These are phyloP conservation scores for Coffea canephora DNA, from an alignment of 257 asterid species.

Conservation along the genomic window DNA sequence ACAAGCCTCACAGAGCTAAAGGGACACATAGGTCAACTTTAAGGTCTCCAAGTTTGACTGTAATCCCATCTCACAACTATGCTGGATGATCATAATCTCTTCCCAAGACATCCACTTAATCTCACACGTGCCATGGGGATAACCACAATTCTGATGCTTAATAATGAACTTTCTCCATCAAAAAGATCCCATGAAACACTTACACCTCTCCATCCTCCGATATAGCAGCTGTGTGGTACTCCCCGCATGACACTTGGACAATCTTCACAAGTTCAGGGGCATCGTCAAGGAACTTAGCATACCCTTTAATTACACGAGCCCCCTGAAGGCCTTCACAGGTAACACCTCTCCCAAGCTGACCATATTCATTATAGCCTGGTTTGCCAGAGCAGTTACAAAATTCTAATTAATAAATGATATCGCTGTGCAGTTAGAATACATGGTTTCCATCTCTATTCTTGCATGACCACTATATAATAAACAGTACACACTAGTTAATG, in stretches of 20 bases:
- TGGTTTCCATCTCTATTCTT: constrained; percentile 27
- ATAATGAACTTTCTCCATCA: constrained; percentile 35
- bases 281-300: constrained; percentile 88
- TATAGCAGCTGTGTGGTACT: constrained; percentile 82
- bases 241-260: constrained; percentile 88
- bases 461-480: constrained; percentile 4
- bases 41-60: constrained; percentile 8
- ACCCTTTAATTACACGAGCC: constrained; percentile 75
- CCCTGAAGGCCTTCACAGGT: constrained; percentile 95
- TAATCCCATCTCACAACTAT: constrained; percentile 13
- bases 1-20: constrained; percentile 8
- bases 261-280: constrained; percentile 96
- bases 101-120: constrained; percentile 25
- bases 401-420: constrained; percentile 41
- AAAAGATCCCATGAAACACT: constrained; percentile 60
- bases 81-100: not conserved
- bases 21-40: not conserved
- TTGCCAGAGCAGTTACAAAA: constrained; percentile 54
- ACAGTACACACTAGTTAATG: not conserved
- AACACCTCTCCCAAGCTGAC: constrained; percentile 99
- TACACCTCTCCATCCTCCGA: constrained; percentile 97
- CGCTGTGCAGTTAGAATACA: constrained; percentile 20
- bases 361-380: constrained; percentile 98
- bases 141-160: constrained; percentile 40
- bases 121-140: constrained; percentile 33